These are phyloP conservation scores for Penicillium arizonense DNA, from an alignment of 495 filamentous ascomycete species.

Conservation along the genomic window DNA sequence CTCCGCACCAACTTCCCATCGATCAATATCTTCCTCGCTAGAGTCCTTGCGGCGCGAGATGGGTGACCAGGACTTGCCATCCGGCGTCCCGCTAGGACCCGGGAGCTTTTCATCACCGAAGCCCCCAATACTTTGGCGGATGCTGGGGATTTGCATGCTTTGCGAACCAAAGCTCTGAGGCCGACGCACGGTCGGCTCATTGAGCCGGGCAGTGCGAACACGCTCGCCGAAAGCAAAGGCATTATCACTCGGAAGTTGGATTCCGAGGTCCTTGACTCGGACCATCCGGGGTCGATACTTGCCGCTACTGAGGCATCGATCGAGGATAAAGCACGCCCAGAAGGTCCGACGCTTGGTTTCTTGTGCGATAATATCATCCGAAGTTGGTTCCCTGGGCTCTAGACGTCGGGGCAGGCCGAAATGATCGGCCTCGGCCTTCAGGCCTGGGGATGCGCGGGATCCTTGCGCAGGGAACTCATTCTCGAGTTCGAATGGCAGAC, in stretches of 20 bases:
- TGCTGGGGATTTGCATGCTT: constrained; percentile 45
- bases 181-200: constrained; percentile 37
- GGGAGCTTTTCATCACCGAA: constrained; percentile 40
- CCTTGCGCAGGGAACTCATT: constrained; percentile 44
- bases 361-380: constrained; percentile 62
- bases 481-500: constrained; percentile 63
- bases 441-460: constrained; percentile 36
- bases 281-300: constrained; percentile 72
- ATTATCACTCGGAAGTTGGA: constrained; percentile 49
- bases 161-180: constrained; percentile 44
- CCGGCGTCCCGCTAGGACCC: constrained; percentile 27
- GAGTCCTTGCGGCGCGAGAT: constrained; percentile 61
- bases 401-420: constrained; percentile 37
- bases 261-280: constrained; percentile 59
- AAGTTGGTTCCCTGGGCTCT: constrained; percentile 37
- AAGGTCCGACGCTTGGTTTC: constrained; percentile 81
- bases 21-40: constrained; percentile 62
- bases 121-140: constrained; percentile 43
- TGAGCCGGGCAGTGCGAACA: constrained; percentile 43
- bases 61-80: constrained; percentile 43
- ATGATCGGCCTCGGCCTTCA: constrained; percentile 43
- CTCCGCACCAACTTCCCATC: constrained; percentile 57
- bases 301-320: constrained; percentile 74
- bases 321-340: constrained; percentile 83
- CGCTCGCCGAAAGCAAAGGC: constrained; percentile 50